Evolutionary conservation across 2,329 filamentous ascomycete species (phyloP).

Genomic region (Periconia macrospinosa): DNA sequence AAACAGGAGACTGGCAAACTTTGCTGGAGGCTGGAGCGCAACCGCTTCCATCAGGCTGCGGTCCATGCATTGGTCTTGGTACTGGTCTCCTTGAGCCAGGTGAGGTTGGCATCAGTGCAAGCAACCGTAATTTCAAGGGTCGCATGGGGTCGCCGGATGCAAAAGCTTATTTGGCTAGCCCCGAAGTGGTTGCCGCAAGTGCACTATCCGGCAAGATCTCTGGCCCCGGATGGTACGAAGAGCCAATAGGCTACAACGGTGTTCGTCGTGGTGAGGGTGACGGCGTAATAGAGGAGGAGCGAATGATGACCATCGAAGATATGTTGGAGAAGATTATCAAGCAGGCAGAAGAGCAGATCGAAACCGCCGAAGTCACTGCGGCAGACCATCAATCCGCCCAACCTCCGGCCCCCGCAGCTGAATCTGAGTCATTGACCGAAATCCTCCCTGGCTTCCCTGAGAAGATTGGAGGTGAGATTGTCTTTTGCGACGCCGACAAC

Average conservation of each 20-base stretch:
- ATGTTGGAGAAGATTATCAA: constrained; percentile 71
- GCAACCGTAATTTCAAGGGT: constrained; percentile 89
- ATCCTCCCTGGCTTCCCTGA: constrained; percentile 86
- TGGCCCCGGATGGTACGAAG: constrained; percentile 77
- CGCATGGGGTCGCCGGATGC: constrained; percentile 82
- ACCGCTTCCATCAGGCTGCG: constrained; percentile 72
- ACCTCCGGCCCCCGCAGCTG: constrained; percentile 32
- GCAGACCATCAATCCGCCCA: constrained; percentile 35
- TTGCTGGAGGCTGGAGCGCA: constrained; percentile 79
- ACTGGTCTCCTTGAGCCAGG: constrained; percentile 77
- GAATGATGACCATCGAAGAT: constrained; percentile 67
- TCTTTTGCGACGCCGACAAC: constrained; percentile 84
- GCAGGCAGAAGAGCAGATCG: constrained; percentile 67
- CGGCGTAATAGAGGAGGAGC: constrained; percentile 64
- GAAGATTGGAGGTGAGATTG: constrained; percentile 79
- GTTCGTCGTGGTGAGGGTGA: constrained; percentile 73
- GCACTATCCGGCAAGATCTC: constrained; percentile 73
- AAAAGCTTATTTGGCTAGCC: constrained; percentile 83
- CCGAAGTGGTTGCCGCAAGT: constrained; percentile 89
- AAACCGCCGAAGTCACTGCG: constrained; percentile 44
- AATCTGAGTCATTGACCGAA: constrained; percentile 57
- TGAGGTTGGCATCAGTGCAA: constrained; percentile 83
- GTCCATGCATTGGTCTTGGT: constrained; percentile 83
- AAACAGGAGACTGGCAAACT: constrained; percentile 80
- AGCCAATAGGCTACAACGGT: constrained; percentile 68